Conservation (phyloP, 1,284 basidiomycete genomes). For the Athelia psychrophila region DNA sequence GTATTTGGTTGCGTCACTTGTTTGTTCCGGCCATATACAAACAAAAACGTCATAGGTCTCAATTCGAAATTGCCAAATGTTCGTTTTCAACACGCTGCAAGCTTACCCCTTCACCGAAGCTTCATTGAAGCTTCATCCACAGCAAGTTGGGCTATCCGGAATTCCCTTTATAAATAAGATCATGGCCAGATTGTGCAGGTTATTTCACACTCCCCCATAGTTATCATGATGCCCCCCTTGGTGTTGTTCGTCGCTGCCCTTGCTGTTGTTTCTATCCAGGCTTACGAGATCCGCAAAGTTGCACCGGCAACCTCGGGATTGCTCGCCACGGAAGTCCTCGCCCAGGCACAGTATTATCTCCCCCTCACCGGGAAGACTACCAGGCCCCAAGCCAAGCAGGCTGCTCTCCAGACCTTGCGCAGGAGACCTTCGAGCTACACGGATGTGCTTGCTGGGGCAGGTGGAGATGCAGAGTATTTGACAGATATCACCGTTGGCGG, state of each 20-base stretch:
- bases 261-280: background rate
- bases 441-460: constrained; percentile 14
- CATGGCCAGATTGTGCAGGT: too few species aligned
- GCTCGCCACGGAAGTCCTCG: constrained; percentile 3
- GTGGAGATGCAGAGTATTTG: constrained; percentile 21
- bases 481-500: constrained; percentile 20
- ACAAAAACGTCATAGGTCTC: too few species aligned
- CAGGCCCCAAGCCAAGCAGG: constrained; percentile 10
- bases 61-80: too few species aligned
- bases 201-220: too few species aligned
- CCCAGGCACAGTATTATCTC: constrained; percentile 11
- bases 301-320: constrained; percentile 1
- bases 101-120: too few species aligned
- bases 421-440: constrained; percentile 2
- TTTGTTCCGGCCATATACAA: too few species aligned
- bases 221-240: background rate
- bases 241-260: background rate
- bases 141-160: too few species aligned
- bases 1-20: too few species aligned
- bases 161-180: too few species aligned
- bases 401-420: constrained; percentile 7
- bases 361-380: constrained; percentile 9
- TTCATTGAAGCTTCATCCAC: too few species aligned
- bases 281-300: background rate
- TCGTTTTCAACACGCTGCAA: too few species aligned